A percentile compares a stretch with the other conserved stretches of the same genome.
phyloP scores from a whole-genome alignment of 116 monocot species.

The Posidonia oceanica region DNA sequence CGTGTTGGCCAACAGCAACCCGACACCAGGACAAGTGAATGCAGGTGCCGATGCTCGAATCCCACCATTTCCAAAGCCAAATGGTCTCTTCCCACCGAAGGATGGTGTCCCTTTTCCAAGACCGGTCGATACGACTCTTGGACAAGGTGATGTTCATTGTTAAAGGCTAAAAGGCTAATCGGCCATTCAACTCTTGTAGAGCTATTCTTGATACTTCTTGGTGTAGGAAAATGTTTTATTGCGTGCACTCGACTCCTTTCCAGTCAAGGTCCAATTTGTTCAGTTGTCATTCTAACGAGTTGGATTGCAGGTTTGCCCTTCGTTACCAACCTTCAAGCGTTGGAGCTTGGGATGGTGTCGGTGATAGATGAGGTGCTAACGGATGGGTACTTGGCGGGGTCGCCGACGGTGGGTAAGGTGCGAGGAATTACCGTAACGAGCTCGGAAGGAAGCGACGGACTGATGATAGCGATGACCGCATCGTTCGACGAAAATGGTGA shows the following conservation, averaged over 20 bases:
- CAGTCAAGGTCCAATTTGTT: background rate
- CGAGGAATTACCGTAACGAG: slow-evolving; percentile 10
- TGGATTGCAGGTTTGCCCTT: background rate
- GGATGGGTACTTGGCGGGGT: background rate
- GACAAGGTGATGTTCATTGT: background rate
- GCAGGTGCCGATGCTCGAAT: background rate
- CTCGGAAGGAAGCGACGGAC: background rate
- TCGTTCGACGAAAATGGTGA: slow-evolving; percentile 11
- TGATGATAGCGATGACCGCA: slow-evolving; percentile 22
- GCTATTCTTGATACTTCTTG: too few species aligned
- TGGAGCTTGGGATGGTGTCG: slow-evolving; percentile 12
- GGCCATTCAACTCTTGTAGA: too few species aligned
- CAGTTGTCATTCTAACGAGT: too few species aligned
- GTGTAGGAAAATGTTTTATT: background rate
- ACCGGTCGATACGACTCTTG: background rate
- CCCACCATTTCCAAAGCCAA: background rate
- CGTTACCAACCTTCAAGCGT: background rate
- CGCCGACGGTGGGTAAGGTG: slow-evolving; percentile 11
- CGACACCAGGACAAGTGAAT: background rate
- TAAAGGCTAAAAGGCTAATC: too few species aligned
- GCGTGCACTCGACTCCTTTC: background rate
- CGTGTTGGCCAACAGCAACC: background rate
- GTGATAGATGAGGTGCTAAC: slow-evolving; percentile 10
- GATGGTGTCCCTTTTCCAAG: background rate
- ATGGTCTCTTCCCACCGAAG: background rate